Conservation (phyloP, 2,329 filamentous ascomycete genomes). For the Epicoccum sorghinum region DNA sequence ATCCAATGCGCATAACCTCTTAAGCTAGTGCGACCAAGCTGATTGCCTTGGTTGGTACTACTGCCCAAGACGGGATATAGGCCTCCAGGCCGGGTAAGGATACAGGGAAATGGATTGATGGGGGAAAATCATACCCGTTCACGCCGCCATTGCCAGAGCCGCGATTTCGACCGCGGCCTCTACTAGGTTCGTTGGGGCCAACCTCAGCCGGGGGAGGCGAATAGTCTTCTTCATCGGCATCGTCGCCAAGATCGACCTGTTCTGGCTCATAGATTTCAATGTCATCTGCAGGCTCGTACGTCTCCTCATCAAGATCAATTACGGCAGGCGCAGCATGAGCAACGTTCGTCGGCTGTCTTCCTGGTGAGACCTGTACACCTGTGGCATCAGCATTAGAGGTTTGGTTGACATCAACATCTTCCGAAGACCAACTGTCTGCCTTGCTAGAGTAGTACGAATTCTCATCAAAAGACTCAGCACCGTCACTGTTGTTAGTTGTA, state of each 20-base stretch:
- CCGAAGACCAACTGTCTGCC: constrained; percentile 75
- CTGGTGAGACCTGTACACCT: constrained; percentile 37
- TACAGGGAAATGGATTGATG: constrained; percentile 8
- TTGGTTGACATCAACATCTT: constrained; percentile 46
- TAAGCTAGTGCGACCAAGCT: too few species aligned
- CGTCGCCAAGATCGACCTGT: constrained; percentile 33
- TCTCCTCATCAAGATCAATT: constrained; percentile 47
- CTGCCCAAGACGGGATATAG: constrained; percentile 12
- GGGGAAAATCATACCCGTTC: constrained; percentile 39
- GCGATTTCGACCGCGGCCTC: constrained; percentile 34
- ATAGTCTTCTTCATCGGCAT: constrained; percentile 51
- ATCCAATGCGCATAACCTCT: too few species aligned
- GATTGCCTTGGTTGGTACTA: too few species aligned
- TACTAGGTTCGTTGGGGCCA: constrained; percentile 30
- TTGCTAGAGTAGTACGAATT: constrained; percentile 96
- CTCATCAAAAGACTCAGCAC: constrained; percentile 85
- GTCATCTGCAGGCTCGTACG: constrained; percentile 48
- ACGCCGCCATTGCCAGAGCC: constrained; percentile 24
- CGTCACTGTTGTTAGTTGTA: constrained; percentile 65
- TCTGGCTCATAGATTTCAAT: constrained; percentile 48
- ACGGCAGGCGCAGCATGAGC: constrained; percentile 33
- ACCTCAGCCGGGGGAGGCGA: constrained; percentile 55
- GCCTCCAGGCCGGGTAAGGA: not conserved
- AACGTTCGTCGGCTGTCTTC: constrained; percentile 29
- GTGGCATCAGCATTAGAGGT: constrained; percentile 38